Base-by-base conservation (phyloP, 2,329 filamentous ascomycete genomes). In the Epichloe amarillans region DNA sequence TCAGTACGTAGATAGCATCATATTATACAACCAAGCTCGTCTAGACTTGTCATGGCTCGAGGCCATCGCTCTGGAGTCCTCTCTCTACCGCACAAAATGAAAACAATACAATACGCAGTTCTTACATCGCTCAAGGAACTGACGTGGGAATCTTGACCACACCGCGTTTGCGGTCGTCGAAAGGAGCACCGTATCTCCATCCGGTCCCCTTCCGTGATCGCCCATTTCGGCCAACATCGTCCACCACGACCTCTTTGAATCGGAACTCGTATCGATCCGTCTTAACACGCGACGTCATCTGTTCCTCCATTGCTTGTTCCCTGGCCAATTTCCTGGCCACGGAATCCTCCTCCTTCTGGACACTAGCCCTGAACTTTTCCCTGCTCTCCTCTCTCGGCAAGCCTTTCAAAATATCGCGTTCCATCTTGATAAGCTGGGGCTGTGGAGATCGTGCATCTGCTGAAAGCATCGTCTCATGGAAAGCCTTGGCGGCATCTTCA, bases 141-240 rank as follows among this genome's bases (percentile, higher is more conserved):
- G 71, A 75, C 37, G 76, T 83, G 21, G 82, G 82, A 61, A 85
- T 84, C 73, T 84, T 85, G 68, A 83, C 66, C 62, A 76, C 61
- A n/a, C 78, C 81, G 58, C 74, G 77, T 66, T 74, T 77, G 51
- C 82, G 73, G 61, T 86, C 82, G 60, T 78, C 72, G 55, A 72
- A 70, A 11, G 82, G 82, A 53, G 73, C 74, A 53, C 82, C 82
- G 57, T 86, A 86, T 53, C 79, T 70, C 74, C 75, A 80, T 19
- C 82, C 82, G 2, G 77, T 72, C 12, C 69, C 79, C 26, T 63
- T 66, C 37, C 68, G 65, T 4, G 73, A 69, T 53, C 75, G 72
- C 21, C 81, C 81, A 47, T 73, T 66, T 21, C 64, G 67, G 35
- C 81, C 80, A 3, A 74, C 76, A 50, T 72, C 68, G 47, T 83